Conservation (phyloP, 495 filamentous ascomycete species). For the Aspergillus cavernicola region DNA sequence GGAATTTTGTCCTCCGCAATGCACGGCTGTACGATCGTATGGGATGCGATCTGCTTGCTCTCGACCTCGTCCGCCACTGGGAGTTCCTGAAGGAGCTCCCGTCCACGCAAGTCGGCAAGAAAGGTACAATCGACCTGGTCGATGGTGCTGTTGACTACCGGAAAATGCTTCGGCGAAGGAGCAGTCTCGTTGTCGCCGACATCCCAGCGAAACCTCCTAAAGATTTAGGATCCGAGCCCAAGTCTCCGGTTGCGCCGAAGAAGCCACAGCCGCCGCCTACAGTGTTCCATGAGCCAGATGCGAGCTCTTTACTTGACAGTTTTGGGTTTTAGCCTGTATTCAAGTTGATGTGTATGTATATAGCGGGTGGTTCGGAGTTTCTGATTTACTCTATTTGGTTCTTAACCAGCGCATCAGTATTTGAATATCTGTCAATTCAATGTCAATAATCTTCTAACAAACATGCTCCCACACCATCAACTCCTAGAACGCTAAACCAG, state of each 20-base stretch:
- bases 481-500: background rate
- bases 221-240: conserved; percentile 4
- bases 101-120: conserved; percentile 22
- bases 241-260: conserved; percentile 36
- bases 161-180: conserved; percentile 65
- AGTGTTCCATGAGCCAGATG: conserved; percentile 86
- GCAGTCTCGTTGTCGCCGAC: conserved; percentile 78
- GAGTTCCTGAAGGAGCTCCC: conserved; percentile 62
- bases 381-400: background rate
- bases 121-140: conserved; percentile 25
- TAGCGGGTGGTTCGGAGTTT: background rate
- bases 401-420: too few species aligned
- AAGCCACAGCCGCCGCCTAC: conserved; percentile 65
- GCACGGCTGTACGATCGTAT: conserved; percentile 87
- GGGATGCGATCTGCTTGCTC: conserved; percentile 91
- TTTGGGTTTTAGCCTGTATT: conserved; percentile 65
- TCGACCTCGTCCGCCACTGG: conserved; percentile 82
- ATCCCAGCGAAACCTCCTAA: conserved; percentile 49
- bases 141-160: conserved; percentile 56
- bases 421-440: too few species aligned
- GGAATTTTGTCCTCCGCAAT: conserved; percentile 85
- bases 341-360: background rate
- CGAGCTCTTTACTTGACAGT: conserved; percentile 73
- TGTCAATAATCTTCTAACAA: too few species aligned
- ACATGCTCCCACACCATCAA: background rate